Evolutionary conservation across 495 filamentous ascomycete genomes (phyloP).

Genomic region (Penicillium diatomitis): DNA sequence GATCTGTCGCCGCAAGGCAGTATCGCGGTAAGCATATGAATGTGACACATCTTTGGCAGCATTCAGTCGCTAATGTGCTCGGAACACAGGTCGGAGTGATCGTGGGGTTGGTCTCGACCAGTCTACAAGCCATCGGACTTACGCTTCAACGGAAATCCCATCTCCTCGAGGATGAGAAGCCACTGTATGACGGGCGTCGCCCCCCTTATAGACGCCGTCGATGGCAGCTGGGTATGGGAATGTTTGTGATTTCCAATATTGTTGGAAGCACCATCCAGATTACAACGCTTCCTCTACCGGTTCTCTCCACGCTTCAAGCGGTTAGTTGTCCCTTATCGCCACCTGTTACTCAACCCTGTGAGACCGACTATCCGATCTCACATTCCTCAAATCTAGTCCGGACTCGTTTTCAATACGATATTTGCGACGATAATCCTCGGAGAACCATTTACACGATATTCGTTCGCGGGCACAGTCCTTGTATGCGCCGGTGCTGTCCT

Average conservation of each 20-base stretch:
- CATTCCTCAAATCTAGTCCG: slow-evolving; percentile 42
- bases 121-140: slow-evolving; percentile 86
- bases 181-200: slow-evolving; percentile 63
- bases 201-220: slow-evolving; percentile 83
- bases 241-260: slow-evolving; percentile 93
- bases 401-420: slow-evolving; percentile 95
- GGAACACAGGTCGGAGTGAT: slow-evolving; percentile 69
- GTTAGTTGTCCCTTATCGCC: slow-evolving; percentile 28
- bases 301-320: slow-evolving; percentile 91
- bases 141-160: slow-evolving; percentile 99
- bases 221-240: slow-evolving; percentile 96
- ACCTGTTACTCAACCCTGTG: background rate
- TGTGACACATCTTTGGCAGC: background rate
- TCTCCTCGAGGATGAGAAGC: slow-evolving; percentile 92
- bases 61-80: slow-evolving; percentile 6
- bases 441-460: slow-evolving; percentile 90
- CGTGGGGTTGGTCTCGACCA: slow-evolving; percentile 86
- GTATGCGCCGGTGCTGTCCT: slow-evolving; percentile 79
- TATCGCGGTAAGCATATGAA: slow-evolving; percentile 57
- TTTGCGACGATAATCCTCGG: slow-evolving; percentile 89
- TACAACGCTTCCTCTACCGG: slow-evolving; percentile 88
- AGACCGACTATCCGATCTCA: background rate
- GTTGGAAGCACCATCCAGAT: slow-evolving; percentile 95
- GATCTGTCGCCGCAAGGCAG: slow-evolving; percentile 79
- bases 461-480: slow-evolving; percentile 76